Evolutionary conservation across 768 basidiomycete genomes (phyloP).

Genomic region (Rhodotorula taiwanensis): DNA sequence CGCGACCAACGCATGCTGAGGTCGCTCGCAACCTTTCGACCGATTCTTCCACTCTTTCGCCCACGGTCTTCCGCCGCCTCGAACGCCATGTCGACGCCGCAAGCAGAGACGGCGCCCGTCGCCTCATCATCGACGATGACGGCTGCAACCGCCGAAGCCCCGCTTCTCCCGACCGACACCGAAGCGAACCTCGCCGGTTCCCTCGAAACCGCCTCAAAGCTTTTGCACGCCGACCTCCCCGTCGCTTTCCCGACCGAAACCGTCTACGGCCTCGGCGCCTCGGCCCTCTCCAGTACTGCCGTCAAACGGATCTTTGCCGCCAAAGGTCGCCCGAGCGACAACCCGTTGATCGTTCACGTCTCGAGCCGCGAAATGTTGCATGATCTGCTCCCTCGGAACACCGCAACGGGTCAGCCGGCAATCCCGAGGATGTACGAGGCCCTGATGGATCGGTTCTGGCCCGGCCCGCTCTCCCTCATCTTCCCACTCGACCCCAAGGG

Average conservation of each 20-base stretch:
- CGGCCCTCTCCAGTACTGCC: slow-evolving; percentile 59
- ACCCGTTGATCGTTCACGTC: slow-evolving; percentile 95
- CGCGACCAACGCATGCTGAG: too few species aligned
- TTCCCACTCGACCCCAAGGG: slow-evolving; percentile 54
- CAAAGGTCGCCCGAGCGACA: slow-evolving; percentile 89
- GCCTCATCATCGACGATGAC: neutral
- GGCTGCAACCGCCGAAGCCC: neutral
- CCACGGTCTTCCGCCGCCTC: too few species aligned
- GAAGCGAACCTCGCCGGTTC: neutral
- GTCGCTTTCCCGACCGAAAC: slow-evolving; percentile 97
- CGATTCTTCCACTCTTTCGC: too few species aligned
- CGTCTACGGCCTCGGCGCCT: slow-evolving; percentile 92
- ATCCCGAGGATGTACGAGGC: slow-evolving; percentile 61
- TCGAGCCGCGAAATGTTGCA: slow-evolving; percentile 75
- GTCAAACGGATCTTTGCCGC: slow-evolving; percentile 69
- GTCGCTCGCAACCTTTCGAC: too few species aligned
- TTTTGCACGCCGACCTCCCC: slow-evolving; percentile 28
- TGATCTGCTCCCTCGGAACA: slow-evolving; percentile 58
- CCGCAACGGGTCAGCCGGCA: neutral
- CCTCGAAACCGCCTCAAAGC: slow-evolving; percentile 19
- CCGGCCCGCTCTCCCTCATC: slow-evolving; percentile 82
- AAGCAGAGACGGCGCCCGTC: neutral
- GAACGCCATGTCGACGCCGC: too few species aligned
- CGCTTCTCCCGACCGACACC: slow-evolving; percentile 10
- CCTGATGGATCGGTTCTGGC: slow-evolving; percentile 84